These are phyloP conservation scores for Debaryomyces subglobosus DNA, from an alignment of 1,139 yeast species.

Conservation along the genomic window DNA sequence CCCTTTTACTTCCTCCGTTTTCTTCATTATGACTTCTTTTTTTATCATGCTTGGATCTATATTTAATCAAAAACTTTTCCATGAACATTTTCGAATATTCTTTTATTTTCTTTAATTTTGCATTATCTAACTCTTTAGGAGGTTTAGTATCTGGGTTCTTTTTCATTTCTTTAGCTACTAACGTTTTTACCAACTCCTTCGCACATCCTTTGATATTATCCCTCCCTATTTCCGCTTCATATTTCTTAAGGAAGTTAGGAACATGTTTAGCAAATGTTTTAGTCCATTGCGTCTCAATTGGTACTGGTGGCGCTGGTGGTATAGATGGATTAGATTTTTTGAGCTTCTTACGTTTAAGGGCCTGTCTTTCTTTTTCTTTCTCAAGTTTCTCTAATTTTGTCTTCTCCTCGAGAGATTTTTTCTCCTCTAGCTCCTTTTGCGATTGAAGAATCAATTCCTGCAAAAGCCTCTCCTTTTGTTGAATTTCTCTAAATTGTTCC, in stretches of 20 bases:
- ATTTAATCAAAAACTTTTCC: slow-evolving; percentile 69
- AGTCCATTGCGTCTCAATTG: slow-evolving; percentile 55
- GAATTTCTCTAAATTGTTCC: slow-evolving; percentile 32
- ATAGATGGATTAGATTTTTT: slow-evolving; percentile 15
- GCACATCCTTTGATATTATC: slow-evolving; percentile 80
- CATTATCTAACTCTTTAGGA: slow-evolving; percentile 61
- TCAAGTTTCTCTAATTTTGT: slow-evolving; percentile 13
- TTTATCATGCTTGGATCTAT: slow-evolving; percentile 41
- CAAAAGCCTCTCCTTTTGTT: slow-evolving; percentile 37
- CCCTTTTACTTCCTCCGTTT: slow-evolving; percentile 4
- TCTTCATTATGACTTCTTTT: slow-evolving; percentile 20
- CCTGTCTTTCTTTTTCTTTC: slow-evolving; percentile 15
- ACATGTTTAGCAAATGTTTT: slow-evolving; percentile 70
- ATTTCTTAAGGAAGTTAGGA: slow-evolving; percentile 75
- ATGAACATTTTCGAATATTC: slow-evolving; percentile 66
- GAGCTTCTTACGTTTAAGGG: slow-evolving; percentile 14
- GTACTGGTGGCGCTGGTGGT: slow-evolving; percentile 9
- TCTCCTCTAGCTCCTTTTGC: slow-evolving; percentile 32
- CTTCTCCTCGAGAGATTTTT: slow-evolving; percentile 18
- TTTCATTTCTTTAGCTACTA: slow-evolving; percentile 67
- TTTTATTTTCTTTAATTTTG: slow-evolving; percentile 70
- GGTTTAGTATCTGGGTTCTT: slow-evolving; percentile 42
- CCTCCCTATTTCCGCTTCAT: slow-evolving; percentile 67
- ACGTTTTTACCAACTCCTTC: slow-evolving; percentile 66
- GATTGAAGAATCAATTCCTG: slow-evolving; percentile 42